Evolutionary conservation across 805 yeast species (phyloP).

Genomic region (Wickerhamiella occidentalis): DNA sequence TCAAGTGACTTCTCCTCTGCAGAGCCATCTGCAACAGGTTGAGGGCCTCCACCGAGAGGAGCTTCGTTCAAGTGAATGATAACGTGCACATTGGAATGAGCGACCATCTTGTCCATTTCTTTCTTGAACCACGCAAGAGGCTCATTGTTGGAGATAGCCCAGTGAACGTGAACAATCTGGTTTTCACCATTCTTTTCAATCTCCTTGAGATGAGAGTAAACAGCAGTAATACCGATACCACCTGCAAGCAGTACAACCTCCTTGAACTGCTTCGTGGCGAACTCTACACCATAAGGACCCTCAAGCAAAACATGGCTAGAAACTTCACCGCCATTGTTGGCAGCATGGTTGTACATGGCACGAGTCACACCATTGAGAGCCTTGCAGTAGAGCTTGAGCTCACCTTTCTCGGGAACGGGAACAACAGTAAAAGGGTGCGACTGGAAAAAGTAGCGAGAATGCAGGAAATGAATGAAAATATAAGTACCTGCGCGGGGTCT

Average conservation of each 20-base stretch:
- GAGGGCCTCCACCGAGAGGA: neutral
- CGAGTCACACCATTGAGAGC: conserved; percentile 9
- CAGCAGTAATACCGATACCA: conserved; percentile 51
- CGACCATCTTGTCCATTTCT: conserved; percentile 9
- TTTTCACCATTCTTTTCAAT: conserved; percentile 12
- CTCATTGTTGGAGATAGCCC: conserved; percentile 7
- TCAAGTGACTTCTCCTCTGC: neutral
- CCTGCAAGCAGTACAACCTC: conserved; percentile 38
- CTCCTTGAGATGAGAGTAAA: conserved; percentile 33
- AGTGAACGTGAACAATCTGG: conserved; percentile 6
- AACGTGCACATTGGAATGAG: neutral
- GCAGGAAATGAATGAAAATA: conserved; percentile 26
- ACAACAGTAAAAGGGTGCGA: conserved; percentile 59
- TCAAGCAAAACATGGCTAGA: conserved; percentile 35
- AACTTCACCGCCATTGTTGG: neutral
- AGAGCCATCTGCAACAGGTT: neutral
- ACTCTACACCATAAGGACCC: conserved; percentile 50
- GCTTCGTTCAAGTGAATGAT: conserved; percentile 3
- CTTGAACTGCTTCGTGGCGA: conserved; percentile 31
- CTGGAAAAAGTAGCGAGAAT: conserved; percentile 47
- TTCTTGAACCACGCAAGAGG: conserved; percentile 5
- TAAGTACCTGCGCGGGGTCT: conserved; percentile 30
- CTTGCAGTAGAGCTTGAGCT: conserved; percentile 9
- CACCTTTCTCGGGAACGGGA: conserved; percentile 10
- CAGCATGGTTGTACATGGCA: neutral